phyloP scores from a whole-genome alignment of 805 yeast species.

The Ogataea minuta region DNA sequence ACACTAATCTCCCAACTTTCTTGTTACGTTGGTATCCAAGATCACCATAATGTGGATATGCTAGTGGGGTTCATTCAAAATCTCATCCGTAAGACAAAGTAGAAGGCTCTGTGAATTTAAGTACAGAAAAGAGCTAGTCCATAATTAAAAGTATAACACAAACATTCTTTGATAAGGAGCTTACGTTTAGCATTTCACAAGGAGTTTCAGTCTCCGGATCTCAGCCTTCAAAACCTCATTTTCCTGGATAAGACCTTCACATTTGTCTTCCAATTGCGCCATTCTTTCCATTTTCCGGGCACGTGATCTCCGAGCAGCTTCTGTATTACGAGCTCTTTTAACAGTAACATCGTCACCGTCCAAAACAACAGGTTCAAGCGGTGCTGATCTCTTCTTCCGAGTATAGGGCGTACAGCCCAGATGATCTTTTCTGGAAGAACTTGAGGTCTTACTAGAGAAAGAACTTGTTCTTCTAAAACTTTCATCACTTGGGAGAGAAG shows the following conservation, averaged over 20 bases:
- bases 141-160: neutral
- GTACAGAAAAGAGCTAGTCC: too few species aligned
- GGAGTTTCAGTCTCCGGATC: conserved; percentile 47
- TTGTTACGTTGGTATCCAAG: neutral
- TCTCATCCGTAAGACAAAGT: too few species aligned
- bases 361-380: conserved; percentile 68
- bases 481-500: conserved; percentile 5
- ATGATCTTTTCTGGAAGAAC: conserved; percentile 51
- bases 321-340: conserved; percentile 96
- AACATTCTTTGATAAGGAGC: neutral
- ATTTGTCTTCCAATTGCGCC: conserved; percentile 75
- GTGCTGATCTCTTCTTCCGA: conserved; percentile 71
- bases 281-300: conserved; percentile 91
- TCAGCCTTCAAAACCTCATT: conserved; percentile 64
- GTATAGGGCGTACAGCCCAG: conserved; percentile 75
- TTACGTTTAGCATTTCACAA: conserved; percentile 18
- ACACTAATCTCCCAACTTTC: conserved; percentile 73
- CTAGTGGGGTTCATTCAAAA: too few species aligned
- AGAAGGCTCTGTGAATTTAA: too few species aligned
- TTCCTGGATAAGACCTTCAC: conserved; percentile 57
- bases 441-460: conserved; percentile 15
- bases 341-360: conserved; percentile 60
- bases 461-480: conserved; percentile 5
- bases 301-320: conserved; percentile 93
- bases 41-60: too few species aligned